Evolutionary conservation across 23 red algal genomes (phyloP).

Genomic region (Gracilaria domingensis): DNA sequence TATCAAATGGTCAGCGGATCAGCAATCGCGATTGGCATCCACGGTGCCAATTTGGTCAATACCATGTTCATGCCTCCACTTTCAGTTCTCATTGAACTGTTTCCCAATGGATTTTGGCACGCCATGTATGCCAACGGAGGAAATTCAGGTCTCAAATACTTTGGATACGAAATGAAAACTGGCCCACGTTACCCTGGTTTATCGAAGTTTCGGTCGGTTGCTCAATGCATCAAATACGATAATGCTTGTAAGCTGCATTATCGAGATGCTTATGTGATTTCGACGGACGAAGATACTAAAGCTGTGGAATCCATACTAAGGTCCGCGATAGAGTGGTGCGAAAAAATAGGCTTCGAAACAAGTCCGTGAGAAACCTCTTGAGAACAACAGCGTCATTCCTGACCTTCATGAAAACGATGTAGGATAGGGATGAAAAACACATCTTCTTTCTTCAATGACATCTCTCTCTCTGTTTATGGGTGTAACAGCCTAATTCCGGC

Average conservation of each 20-base stretch:
- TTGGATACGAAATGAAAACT: constrained; percentile 67
- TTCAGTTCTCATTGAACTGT: constrained; percentile 85
- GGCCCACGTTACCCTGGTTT: constrained; percentile 48
- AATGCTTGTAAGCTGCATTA: constrained; percentile 80
- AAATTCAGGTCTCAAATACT: constrained; percentile 82
- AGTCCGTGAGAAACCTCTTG: background rate
- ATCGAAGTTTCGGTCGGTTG: constrained; percentile 45
- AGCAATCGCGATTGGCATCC: constrained; percentile 87
- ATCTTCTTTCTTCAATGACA: background rate
- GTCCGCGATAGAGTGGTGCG: constrained; percentile 61
- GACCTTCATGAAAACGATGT: background rate
- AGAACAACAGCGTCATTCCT: too few species aligned
- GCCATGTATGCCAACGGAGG: constrained; percentile 94
- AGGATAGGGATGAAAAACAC: background rate
- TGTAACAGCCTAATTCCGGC: too few species aligned
- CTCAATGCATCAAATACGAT: constrained; percentile 65
- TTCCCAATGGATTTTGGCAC: constrained; percentile 84
- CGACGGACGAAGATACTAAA: constrained; percentile 64
- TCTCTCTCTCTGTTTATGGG: too few species aligned
- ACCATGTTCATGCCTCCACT: constrained; percentile 87
- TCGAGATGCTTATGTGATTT: constrained; percentile 59
- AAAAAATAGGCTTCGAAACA: constrained; percentile 15
- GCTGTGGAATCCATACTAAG: constrained; percentile 43
- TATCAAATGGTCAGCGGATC: constrained; percentile 60
- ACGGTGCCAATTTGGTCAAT: constrained; percentile 92